phyloP scores from a whole-genome alignment of 2,329 filamentous ascomycete species.

The Hymenoscyphus fraxineus region DNA sequence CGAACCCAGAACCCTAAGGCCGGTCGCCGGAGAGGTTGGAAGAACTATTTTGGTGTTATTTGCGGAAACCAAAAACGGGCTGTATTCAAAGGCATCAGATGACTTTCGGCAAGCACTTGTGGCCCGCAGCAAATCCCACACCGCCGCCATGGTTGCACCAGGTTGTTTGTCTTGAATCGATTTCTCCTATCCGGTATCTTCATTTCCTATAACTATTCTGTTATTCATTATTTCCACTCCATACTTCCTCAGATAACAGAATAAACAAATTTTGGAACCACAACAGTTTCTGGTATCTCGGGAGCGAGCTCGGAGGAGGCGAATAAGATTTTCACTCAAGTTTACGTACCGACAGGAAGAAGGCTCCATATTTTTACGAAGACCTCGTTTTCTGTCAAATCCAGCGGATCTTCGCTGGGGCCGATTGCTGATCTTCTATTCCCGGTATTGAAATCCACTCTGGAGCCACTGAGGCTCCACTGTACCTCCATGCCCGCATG shows the following conservation, averaged over 20 bases:
- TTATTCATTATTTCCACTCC: too few species aligned
- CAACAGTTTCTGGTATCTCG: neutral
- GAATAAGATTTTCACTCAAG: neutral
- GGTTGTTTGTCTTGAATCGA: too few species aligned
- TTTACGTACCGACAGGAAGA: neutral
- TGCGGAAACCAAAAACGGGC: neutral
- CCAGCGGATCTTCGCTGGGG: neutral
- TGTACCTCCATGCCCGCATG: neutral
- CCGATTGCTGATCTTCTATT: neutral
- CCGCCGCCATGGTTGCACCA: too few species aligned
- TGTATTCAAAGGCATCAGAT: neutral
- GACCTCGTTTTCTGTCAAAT: neutral
- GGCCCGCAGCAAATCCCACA: too few species aligned
- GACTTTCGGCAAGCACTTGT: neutral
- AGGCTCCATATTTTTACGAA: neutral
- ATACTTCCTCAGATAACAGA: neutral
- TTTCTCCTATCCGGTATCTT: too few species aligned
- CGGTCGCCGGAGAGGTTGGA: neutral
- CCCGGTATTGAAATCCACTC: too few species aligned
- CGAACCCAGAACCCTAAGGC: neutral
- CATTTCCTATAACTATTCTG: too few species aligned
- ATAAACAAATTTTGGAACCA: neutral
- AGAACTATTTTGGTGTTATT: neutral
- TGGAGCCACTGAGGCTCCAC: neutral
- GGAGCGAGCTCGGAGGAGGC: slow-evolving; percentile 1